Evolutionary conservation across 441 rosid species (phyloP), one percentile per base, ranked within the genome.

Genomic region (Adansonia rubrostipa): DNA sequence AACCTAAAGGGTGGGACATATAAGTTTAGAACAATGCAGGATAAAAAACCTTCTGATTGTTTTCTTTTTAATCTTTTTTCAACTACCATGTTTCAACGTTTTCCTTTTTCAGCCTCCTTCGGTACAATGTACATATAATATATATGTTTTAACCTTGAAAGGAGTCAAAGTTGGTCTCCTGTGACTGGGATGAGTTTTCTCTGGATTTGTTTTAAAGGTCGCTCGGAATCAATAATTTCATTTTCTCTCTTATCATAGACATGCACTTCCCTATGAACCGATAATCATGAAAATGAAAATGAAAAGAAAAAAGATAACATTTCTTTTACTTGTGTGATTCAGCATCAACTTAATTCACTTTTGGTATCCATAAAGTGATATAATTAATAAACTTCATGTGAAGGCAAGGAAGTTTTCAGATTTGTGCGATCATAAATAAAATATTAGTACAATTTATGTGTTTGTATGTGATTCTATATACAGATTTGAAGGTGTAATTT

Each of bases 191-290:
- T 57, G 45, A 63, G 28, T 5, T 48, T 61, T 48, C 44, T 50
- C 78, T 22, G 42, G 6, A 75, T 47, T 40, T 47, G 77, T 47
- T 3, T 3, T 10, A 47, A 60, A 33, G 67, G 24, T 14, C 13
- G n/a, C n/a, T 17, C 24, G 56, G 51, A 4, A 17, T 47, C 73
- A 51, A 65, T 42, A n/a, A 13, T 48, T 78, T 82, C 79, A 60
- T 33, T 70, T 76, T 77, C 60, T n/a, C 7, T 10, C 6, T 7
- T 14, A 40, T 24, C 50, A 19, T 7, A 58, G 6, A 15, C 22
- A 17, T 13, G 17, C 13, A 28, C 8, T 28, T 61, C 22, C 24
- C 19, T 57, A 14, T 10, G 15, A 57, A 50, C 13, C 17, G 20
- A 63, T 33, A 36, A 50, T 19, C 22, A 70, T 47, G 28, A 66